Conservation (phyloP, 805 yeast genomes). For the Grigorovia jiainica region DNA sequence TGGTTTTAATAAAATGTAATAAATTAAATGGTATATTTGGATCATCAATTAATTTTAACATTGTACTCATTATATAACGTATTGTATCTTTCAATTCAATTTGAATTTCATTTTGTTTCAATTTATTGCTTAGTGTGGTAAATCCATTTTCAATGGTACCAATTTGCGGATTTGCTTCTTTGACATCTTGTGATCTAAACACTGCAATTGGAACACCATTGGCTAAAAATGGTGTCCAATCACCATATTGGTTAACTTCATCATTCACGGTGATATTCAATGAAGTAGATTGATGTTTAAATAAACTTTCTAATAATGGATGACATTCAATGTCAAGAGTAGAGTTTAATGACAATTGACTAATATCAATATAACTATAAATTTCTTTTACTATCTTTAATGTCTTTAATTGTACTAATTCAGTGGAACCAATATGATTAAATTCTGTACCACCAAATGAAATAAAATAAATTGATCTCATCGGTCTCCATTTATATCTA, state of each 20-base stretch:
- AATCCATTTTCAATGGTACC: conserved; percentile 61
- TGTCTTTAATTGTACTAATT: conserved; percentile 50
- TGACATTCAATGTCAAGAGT: conserved; percentile 44
- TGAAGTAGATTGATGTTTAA: conserved; percentile 5
- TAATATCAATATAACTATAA: conserved; percentile 62
- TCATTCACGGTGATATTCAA: conserved; percentile 10
- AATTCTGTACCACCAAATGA: conserved; percentile 76
- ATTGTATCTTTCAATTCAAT: conserved; percentile 55
- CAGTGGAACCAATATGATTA: conserved; percentile 72
- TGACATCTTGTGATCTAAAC: conserved; percentile 10
- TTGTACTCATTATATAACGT: conserved; percentile 40
- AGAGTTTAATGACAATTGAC: conserved; percentile 31
- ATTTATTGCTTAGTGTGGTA: conserved; percentile 34
- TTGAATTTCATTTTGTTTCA: conserved; percentile 18
- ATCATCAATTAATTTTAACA: conserved; percentile 52
- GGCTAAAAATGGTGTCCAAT: conserved; percentile 54
- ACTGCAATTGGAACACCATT: conserved; percentile 38
- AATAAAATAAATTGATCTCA: conserved; percentile 71
- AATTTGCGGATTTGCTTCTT: conserved; percentile 39
- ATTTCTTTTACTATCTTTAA: conserved; percentile 48
- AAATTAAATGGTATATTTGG: conserved; percentile 69
- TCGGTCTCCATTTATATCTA: conserved; percentile 66
- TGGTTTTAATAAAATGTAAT: conserved; percentile 32
- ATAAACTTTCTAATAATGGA: conserved; percentile 42
- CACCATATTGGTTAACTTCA: conserved; percentile 36